phyloP scores from a whole-genome alignment of 495 filamentous ascomycete genomes.

The Daldinia caldariorum region DNA sequence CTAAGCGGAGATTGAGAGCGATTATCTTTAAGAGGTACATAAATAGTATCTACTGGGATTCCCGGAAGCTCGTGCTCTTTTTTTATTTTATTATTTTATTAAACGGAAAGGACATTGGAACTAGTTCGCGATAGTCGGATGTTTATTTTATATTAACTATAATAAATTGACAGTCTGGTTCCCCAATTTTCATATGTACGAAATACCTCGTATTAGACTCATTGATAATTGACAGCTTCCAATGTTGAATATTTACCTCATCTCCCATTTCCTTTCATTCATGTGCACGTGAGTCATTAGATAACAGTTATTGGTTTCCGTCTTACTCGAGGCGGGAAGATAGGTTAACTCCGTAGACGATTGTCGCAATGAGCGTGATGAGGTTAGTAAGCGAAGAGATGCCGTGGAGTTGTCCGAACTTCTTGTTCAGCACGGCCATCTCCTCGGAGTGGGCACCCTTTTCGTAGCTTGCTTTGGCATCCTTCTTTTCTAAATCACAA shows the following conservation, averaged over 20 bases:
- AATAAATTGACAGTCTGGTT: conserved; percentile 11
- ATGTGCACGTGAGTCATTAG: conserved; percentile 23
- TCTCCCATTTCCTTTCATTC: conserved; percentile 14
- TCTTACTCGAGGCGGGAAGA: conserved; percentile 63
- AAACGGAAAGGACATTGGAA: conserved; percentile 1
- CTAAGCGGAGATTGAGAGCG: conserved; percentile 26
- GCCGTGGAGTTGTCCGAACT: conserved; percentile 82
- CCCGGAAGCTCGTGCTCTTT: conserved; percentile 15
- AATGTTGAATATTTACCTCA: conserved; percentile 10
- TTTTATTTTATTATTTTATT: conserved; percentile 8
- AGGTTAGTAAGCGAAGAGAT: conserved; percentile 79
- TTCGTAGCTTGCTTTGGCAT: conserved; percentile 87
- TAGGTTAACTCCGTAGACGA: conserved; percentile 78
- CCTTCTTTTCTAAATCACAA: conserved; percentile 55
- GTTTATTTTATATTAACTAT: conserved; percentile 16
- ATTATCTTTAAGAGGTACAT: no score
- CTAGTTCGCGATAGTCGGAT: not conserved
- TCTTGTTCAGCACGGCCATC: conserved; percentile 83
- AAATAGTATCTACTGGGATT: conserved; percentile 12
- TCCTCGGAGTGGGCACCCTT: conserved; percentile 76
- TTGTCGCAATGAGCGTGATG: conserved; percentile 68
- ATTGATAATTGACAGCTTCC: not conserved
- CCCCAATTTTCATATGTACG: not conserved
- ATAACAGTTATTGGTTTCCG: not conserved
- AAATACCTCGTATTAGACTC: not conserved